phyloP scores from a whole-genome alignment of 257 asterid species.

The Schizonepeta tenuifolia region DNA sequence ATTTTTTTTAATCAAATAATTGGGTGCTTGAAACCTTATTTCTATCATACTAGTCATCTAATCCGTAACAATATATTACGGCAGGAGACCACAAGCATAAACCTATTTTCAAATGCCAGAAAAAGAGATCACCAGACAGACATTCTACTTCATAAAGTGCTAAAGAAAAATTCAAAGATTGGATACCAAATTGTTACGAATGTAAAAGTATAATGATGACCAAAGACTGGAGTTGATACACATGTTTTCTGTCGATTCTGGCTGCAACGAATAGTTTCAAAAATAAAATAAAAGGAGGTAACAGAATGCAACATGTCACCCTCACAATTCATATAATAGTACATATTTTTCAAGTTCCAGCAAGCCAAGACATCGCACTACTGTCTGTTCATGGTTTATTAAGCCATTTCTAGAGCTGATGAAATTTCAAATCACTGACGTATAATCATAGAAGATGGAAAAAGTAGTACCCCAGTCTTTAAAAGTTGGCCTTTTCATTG shows the following conservation, averaged over 20 bases:
- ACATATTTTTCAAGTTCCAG: constrained; percentile 22
- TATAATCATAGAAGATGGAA: constrained; percentile 19
- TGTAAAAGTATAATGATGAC: neutral
- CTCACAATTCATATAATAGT: constrained; percentile 7
- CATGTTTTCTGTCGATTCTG: neutral
- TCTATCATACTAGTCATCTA: neutral
- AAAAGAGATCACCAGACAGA: neutral
- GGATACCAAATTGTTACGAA: neutral
- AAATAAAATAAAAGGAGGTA: neutral
- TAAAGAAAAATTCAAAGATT: neutral
- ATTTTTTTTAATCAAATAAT: too few relatives aligned
- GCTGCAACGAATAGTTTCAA: neutral
- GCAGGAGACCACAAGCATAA: too few relatives aligned
- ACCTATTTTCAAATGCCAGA: neutral
- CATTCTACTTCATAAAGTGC: neutral
- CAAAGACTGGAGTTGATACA: too few relatives aligned
- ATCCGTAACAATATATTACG: neutral
- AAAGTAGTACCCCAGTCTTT: neutral
- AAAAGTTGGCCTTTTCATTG: neutral
- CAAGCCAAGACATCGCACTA: neutral
- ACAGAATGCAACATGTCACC: constrained; percentile 2
- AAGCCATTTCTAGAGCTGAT: constrained; percentile 9
- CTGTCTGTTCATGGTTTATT: constrained; percentile 18
- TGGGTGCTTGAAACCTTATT: too few relatives aligned
- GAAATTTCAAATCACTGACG: constrained; percentile 7